Base-by-base conservation (phyloP, 495 filamentous ascomycete species). In the Aspergillus cristatus region DNA sequence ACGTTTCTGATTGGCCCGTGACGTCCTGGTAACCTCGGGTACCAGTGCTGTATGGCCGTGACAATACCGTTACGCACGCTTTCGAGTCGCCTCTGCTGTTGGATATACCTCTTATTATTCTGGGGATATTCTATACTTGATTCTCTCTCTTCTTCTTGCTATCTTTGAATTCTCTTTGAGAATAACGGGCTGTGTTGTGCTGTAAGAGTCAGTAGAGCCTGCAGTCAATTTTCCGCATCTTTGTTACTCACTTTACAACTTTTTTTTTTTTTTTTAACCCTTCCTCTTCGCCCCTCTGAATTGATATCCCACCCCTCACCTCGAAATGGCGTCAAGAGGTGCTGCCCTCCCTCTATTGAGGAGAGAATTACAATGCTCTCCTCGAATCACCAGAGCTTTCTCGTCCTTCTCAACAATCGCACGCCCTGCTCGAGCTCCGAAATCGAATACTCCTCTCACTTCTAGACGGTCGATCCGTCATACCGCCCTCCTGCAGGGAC, bases 321-420 rank as follows among this genome's bases (percentile, higher is more conserved):
- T 34, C 46, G 33, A 46, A 18, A 69, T 70, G 65, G 62, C 62
- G 38, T 65, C 65, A 8, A 67, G 56, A 55, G 44, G 54, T 40
- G 55, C 58, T 34, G 54, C 63, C 25, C 38, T 65, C 52, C 61
- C 62, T 53, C 55, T 68, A 37, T 34, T 70, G 57, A 67, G 62
- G 57, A 62, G 61, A 34, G 62, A 65, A 48, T 30, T 62, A 29
- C 66, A 53, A 35, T 45, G 47, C 24, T 48, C 59, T 17, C 37
- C 51, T 13, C 55, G 54, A 22, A 39, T 60, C 25, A 42, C 57
- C 28, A 50, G 54, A 46, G 39, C 52, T 34, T 47, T 34, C 34
- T 42, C 57, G 24, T 53, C 61, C 31, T 18, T 63, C 17, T 49
- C 50, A 38, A 22, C 53, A 22, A 38, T 54, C 20, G 35, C 51